Percentiles rank a stretch among this genome's conserved stretches.
These are phyloP conservation scores for Hygrophorus pudorinus DNA, from an alignment of 768 basidiomycete genomes.

Conservation along the genomic window DNA sequence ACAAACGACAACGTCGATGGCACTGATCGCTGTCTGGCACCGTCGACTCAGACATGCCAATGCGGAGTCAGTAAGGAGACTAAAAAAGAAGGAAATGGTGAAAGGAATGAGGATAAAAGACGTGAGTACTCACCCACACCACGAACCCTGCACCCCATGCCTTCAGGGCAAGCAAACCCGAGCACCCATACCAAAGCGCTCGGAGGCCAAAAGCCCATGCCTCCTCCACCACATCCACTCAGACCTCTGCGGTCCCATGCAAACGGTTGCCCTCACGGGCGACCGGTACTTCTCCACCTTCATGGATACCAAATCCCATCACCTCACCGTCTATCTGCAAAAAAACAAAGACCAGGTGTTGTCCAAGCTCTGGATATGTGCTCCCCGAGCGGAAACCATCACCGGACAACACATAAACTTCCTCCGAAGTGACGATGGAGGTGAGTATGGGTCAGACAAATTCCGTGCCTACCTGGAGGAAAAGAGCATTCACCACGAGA, in stretches of 20 bases:
- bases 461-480: neutral
- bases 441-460: constrained; percentile 10
- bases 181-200: no score
- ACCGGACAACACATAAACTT: neutral
- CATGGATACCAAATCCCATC: constrained; percentile 8
- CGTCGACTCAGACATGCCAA: no score
- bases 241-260: constrained; percentile 17
- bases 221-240: no score
- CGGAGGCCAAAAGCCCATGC: neutral
- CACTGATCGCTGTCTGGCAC: no score
- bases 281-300: constrained; percentile 11
- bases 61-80: no score
- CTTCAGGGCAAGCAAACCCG: no score
- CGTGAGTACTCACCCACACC: no score
- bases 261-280: constrained; percentile 3
- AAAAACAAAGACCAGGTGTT: neutral
- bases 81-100: no score
- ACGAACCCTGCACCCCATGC: no score
- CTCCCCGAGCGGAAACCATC: neutral
- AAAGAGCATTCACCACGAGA: constrained; percentile 15
- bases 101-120: no score
- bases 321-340: neutral
- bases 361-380: constrained; percentile 9
- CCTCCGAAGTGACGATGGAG: constrained; percentile 2
- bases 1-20: no score